Evolutionary conservation across 2,329 filamentous ascomycete species (phyloP), one percentile per base, ranked within the genome.

Genomic region (Helotiales sp.): DNA sequence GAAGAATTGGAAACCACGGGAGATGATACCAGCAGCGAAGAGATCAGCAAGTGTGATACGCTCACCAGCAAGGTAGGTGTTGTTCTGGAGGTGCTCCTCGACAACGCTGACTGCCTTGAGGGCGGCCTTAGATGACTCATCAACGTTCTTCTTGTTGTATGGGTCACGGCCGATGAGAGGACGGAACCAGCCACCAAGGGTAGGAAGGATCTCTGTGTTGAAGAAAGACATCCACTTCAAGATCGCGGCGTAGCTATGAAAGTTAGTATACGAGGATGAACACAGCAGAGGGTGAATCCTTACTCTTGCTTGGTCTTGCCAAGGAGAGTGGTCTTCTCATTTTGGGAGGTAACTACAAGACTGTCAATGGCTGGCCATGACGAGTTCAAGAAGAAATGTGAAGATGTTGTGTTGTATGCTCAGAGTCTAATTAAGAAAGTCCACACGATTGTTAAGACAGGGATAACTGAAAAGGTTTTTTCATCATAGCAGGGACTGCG

Each of bases 291-390:
- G 4, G 10, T n/a, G 34, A 28, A 50, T 55, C 40, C 67, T 63
- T 84, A 93, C 89, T 99, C 96, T 87, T 99, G 95, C 91, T 99
- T 99, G 85, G 94, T 99, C 91, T 98, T 98, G 80, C 96, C 96
- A 77, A 99, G 90, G 74, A 99, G 93, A 76, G 93, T 96, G 77
- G 96, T 99, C 91, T 98, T 98, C 91, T 98, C 96, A 83, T 99
- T 99, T 86, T 99, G 96, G 77, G 96, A 98, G 78, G 96, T 93
- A 81, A 99, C 96, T 98, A 79, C 70, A 69, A 67, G 73, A 69
- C 67, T 68, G 68, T 75, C 67, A 75, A 72, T 66, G 60, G 28
- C 43, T 64, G 63, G 37, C 66, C 15, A 61, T 22, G 7, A 43
- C 6, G 13, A 40, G 13, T 43, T 20, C 32, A 34, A 61, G 63